Evolutionary conservation across 2,329 filamentous ascomycete genomes (phyloP).

Genomic region (Penicillium vulpinum): DNA sequence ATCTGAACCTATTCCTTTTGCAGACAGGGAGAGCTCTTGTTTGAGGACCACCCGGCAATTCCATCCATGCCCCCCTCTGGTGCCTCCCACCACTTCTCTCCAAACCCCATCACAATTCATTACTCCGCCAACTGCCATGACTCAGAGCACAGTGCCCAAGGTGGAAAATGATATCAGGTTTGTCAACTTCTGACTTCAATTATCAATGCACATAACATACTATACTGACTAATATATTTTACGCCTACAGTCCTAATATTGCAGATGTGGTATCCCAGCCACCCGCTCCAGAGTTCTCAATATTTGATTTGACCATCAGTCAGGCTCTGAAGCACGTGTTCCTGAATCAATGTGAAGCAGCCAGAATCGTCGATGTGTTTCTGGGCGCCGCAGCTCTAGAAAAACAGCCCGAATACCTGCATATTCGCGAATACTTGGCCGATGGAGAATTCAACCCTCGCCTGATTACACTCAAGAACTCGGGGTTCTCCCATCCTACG

Average conservation of each 20-base stretch:
- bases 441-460: slow-evolving; percentile 10
- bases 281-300: not conserved
- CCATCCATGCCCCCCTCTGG: not conserved
- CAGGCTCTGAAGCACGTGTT: not conserved
- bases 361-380: slow-evolving; percentile 1
- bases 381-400: not conserved
- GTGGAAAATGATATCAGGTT: not conserved
- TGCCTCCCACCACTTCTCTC: not conserved
- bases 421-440: slow-evolving; percentile 7
- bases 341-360: not conserved
- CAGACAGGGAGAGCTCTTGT: not conserved
- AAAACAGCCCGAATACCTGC: not conserved
- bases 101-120: not conserved
- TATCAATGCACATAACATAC: too few species aligned
- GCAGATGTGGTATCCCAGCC: not conserved
- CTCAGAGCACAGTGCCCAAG: not conserved
- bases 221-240: not conserved
- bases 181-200: not conserved
- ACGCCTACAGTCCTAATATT: not conserved
- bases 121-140: not conserved
- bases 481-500: not conserved
- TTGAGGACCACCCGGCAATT: not conserved
- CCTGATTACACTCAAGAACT: slow-evolving; percentile 4
- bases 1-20: not conserved
- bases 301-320: slow-evolving; percentile 3